A percentile compares a stretch with the other conserved stretches of the same genome.
Evolutionary conservation across 192 early-diverging fungal species (phyloP).

Genomic region (Chytriomyces sp.): DNA sequence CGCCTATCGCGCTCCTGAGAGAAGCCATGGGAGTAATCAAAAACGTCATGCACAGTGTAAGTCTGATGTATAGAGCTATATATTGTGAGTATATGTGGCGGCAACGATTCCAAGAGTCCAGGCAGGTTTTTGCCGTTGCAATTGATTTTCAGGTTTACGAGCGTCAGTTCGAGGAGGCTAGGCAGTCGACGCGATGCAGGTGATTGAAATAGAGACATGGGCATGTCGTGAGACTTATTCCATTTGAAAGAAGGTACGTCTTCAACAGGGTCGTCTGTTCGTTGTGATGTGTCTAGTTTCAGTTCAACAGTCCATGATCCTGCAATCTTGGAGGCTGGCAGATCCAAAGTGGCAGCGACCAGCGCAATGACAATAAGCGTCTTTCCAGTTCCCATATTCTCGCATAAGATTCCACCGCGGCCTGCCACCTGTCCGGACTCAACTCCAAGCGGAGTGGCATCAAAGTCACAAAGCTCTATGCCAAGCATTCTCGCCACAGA

Average conservation of each 20-base stretch:
- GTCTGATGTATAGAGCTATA: constrained; percentile 4
- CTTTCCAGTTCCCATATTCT: constrained; percentile 91
- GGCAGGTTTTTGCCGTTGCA: constrained; percentile 49
- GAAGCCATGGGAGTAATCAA: not conserved
- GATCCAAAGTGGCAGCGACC: constrained; percentile 2
- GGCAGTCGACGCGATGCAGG: not conserved
- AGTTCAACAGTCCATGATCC: not conserved
- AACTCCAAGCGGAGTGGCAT: not conserved
- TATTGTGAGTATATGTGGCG: constrained; percentile 59
- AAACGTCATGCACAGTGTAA: not conserved
- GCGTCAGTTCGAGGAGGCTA: not conserved
- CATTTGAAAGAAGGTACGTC: not conserved
- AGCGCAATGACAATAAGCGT: constrained; percentile 66
- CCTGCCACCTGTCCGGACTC: not conserved
- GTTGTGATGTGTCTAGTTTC: not conserved
- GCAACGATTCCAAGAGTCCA: constrained; percentile 44
- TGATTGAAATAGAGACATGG: not conserved
- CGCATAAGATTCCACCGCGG: constrained; percentile 72
- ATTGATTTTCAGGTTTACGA: constrained; percentile 33
- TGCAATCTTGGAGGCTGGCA: not conserved
- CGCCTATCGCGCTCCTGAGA: not conserved
- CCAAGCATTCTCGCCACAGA: not conserved
- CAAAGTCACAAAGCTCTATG: not conserved
- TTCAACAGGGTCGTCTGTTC: not conserved
- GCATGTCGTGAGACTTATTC: not conserved